These are phyloP conservation scores for Tritrichomonas foetus DNA, from an alignment of 208 protist genomes.

Conservation along the genomic window DNA sequence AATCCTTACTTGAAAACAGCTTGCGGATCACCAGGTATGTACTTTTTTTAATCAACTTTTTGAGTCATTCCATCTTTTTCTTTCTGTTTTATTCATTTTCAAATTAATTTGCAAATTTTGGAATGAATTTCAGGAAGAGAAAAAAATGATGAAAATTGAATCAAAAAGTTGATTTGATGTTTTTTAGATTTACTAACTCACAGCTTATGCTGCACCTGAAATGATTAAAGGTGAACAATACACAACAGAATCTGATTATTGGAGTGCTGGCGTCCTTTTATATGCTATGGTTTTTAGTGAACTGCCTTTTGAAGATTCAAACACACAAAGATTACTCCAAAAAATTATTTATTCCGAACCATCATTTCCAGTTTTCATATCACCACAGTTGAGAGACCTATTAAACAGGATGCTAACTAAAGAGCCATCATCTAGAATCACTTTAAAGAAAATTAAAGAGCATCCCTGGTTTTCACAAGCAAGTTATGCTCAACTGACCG, in stretches of 20 bases:
- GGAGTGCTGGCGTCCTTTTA: conserved; percentile 42
- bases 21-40: conserved; percentile 22
- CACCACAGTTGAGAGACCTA: neutral
- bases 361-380: neutral
- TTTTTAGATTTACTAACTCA: too few species aligned
- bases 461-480: conserved; percentile 11
- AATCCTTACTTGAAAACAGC: neutral
- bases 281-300: conserved; percentile 1
- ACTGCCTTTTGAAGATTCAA: conserved; percentile 20
- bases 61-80: too few species aligned
- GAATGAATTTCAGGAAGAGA: too few species aligned
- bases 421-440: neutral
- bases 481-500: too few species aligned
- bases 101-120: too few species aligned
- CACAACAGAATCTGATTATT: neutral
- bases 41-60: neutral
- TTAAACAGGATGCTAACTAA: neutral
- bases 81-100: too few species aligned
- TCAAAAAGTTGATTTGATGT: too few species aligned
- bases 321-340: neutral
- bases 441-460: neutral
- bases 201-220: conserved; percentile 39
- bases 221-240: conserved; percentile 9
- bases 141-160: too few species aligned
- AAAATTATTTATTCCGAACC: neutral